Evolutionary conservation across 2,329 filamentous ascomycete genomes (phyloP), one percentile per base, ranked within the genome.

Genomic region (Calonectria fujianensis): DNA sequence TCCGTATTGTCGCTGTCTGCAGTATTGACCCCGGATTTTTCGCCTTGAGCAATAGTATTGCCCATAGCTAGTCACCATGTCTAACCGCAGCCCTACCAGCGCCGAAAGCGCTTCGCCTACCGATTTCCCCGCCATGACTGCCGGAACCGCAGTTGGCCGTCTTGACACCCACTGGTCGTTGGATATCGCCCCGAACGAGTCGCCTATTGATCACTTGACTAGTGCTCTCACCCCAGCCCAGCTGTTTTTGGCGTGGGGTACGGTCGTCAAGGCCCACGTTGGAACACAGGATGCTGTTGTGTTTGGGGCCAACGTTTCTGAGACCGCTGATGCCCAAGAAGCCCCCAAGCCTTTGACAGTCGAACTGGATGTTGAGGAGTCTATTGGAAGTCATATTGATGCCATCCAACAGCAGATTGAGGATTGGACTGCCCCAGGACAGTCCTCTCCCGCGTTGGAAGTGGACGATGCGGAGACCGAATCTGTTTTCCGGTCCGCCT

Each of bases 221-320:
- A 63, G 57, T 63, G 57, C 57, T 29, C 13, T 63, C 24, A 63
- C 57, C 35, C 57, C 57, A 20, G 57, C 57, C 11, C 57, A 63
- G 35, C 16, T 63, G 37, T 63, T 63, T 63, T 41, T 63, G 57
- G 57, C 57, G 16, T 63, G 57, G 57, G 37, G 57, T 8, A 63
- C 29, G 24, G 57, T 63, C 35, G 57, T 41, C 16, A 63, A 41
- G 37, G 57, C 57, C 24, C 57, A 63, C 35, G 57, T 41, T 13
- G 57, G 57, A 41, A 63, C n/a, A 9, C 11, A 24, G 13, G 57
- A 63, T 41, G 57, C 57, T 63, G 37, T 63, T 63, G 35, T 63
- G 10, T 63, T 63, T 31, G 57, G 57, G 18, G 57, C 57, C 57
- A 29, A 13, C 10, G 37, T 41, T 20, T 29, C 57, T 11, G 57